Evolutionary conservation across 768 basidiomycete species (phyloP).

Genomic region (Suillus subluteus): DNA sequence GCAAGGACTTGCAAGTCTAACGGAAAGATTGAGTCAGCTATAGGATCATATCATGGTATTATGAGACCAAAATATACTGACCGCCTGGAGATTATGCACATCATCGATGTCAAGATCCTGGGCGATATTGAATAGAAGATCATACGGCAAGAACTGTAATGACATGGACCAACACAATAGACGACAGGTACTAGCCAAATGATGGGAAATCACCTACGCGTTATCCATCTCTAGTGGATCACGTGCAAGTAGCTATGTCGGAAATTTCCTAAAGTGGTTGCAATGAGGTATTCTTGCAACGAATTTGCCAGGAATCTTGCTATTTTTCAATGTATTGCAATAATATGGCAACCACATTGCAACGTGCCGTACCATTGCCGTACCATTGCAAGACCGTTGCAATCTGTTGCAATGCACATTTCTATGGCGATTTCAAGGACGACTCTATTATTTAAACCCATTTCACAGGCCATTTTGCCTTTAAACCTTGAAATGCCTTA

Average conservation of each 20-base stretch:
- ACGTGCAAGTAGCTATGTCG: not conserved
- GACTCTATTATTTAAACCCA: too few relatives aligned
- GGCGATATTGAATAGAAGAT: slow-evolving; percentile 70
- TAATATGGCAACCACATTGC: too few relatives aligned
- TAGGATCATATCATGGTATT: slow-evolving; percentile 6
- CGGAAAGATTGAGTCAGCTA: slow-evolving; percentile 1
- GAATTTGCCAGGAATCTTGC: too few relatives aligned
- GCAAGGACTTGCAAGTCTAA: slow-evolving; percentile 66
- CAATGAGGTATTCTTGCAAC: too few relatives aligned
- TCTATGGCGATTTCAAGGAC: too few relatives aligned
- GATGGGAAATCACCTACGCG: slow-evolving; percentile 9
- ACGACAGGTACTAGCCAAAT: not conserved
- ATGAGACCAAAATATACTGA: slow-evolving; percentile 41
- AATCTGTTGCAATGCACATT: too few relatives aligned
- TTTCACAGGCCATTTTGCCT: too few relatives aligned
- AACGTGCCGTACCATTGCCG: too few relatives aligned
- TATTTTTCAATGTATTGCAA: too few relatives aligned
- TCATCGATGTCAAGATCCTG: slow-evolving; percentile 63
- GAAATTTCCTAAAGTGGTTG: too few relatives aligned
- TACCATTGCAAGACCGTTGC: too few relatives aligned
- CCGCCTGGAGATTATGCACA: slow-evolving; percentile 62
- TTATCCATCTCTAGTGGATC: not conserved
- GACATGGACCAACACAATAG: slow-evolving; percentile 25
- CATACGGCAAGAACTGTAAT: slow-evolving; percentile 60
- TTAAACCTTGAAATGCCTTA: too few relatives aligned